Percentiles rank a stretch among this genome's conserved stretches.
These are phyloP conservation scores for Tripterygium wilfordii DNA, from an alignment of 177 flowering plant genomes.

Conservation along the genomic window DNA sequence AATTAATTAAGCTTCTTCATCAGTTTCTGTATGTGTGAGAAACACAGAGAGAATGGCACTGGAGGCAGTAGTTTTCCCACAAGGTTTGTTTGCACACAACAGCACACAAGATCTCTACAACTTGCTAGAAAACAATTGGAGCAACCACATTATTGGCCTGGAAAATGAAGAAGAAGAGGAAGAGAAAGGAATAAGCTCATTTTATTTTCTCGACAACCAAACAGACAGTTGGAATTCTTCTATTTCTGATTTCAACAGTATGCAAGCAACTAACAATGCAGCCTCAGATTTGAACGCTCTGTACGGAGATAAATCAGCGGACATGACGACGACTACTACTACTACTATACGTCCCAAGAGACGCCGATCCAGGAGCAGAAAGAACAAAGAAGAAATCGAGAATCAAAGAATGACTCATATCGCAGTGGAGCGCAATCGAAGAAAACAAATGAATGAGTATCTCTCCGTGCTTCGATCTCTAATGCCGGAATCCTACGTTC, in stretches of 20 bases:
- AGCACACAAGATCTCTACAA: constrained; percentile 18
- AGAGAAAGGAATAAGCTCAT: background rate
- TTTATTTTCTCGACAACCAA: constrained; percentile 16
- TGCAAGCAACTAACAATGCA: background rate
- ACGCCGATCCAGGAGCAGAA: constrained; percentile 21
- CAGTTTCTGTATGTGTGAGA: too few species aligned
- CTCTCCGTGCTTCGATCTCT: constrained; percentile 32
- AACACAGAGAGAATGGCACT: too few species aligned
- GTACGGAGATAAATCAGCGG: background rate
- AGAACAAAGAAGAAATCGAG: constrained; percentile 31
- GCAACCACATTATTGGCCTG: constrained; percentile 5
- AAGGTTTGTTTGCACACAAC: constrained; percentile 11
- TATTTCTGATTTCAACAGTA: constrained; percentile 4
- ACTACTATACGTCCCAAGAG: constrained; percentile 14
- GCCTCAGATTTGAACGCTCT: constrained; percentile 3
- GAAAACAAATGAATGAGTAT: constrained; percentile 43
- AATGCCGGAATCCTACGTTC: constrained; percentile 39
- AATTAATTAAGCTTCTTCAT: too few species aligned
- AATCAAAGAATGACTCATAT: constrained; percentile 46
- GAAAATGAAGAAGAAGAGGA: constrained; percentile 1
- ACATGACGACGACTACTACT: background rate
- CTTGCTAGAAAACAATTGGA: constrained; percentile 12
- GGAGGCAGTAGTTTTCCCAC: too few species aligned
- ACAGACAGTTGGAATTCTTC: constrained; percentile 8
- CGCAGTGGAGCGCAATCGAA: constrained; percentile 36